These are phyloP conservation scores for Penicillium mononematosum DNA, from an alignment of 495 filamentous ascomycete species.

Conservation along the genomic window DNA sequence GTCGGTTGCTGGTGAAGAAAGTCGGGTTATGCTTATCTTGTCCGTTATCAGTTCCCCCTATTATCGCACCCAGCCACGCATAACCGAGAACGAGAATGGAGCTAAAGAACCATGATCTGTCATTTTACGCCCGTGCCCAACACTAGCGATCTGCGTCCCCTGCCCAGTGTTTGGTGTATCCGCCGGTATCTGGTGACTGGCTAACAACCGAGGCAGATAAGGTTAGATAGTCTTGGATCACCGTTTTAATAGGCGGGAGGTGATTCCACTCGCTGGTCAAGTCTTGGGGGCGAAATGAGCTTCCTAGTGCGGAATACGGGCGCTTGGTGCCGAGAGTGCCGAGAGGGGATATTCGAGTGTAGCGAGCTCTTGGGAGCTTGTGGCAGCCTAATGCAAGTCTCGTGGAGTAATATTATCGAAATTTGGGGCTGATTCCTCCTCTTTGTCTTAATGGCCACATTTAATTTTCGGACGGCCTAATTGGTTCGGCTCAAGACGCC, in stretches of 20 bases:
- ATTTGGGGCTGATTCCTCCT: background rate
- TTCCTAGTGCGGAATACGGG: conserved; percentile 1
- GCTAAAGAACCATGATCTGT: background rate
- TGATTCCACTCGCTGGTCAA: background rate
- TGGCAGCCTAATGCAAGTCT: background rate
- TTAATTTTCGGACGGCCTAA: background rate
- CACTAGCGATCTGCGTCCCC: conserved; percentile 3
- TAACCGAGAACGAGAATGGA: background rate
- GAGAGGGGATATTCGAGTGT: background rate
- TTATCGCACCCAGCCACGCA: background rate
- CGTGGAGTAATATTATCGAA: conserved; percentile 4
- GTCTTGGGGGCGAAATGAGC: background rate
- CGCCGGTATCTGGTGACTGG: background rate
- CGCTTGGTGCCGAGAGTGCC: conserved; percentile 2
- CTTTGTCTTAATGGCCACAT: conserved; percentile 2
- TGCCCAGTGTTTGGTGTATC: conserved; percentile 9
- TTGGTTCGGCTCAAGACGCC: background rate
- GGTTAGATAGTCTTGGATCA: background rate
- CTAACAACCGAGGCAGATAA: background rate
- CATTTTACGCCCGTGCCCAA: background rate
- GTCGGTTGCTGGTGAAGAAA: background rate
- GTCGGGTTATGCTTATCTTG: background rate
- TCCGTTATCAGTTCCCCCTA: background rate
- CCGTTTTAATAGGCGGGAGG: background rate
- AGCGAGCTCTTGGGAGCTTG: background rate